Evolutionary conservation across 768 basidiomycete species (phyloP).

Genomic region (Mycena filopes): DNA sequence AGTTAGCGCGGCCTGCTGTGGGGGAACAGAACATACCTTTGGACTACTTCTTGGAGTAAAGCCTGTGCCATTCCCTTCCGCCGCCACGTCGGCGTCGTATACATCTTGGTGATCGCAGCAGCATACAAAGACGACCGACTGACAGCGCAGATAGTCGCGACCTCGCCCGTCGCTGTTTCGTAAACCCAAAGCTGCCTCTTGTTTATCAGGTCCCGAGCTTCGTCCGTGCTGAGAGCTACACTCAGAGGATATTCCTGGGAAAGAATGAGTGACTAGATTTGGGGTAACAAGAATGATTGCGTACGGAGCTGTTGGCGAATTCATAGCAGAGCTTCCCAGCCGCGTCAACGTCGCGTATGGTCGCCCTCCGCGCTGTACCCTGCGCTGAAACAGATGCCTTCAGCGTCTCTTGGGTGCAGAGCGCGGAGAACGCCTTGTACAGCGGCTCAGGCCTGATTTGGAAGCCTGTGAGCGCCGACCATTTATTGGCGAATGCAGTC

Average conservation of each 20-base stretch:
- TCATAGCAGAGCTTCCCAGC: slow-evolving; percentile 59
- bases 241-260: slow-evolving; percentile 57
- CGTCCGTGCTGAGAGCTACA: slow-evolving; percentile 49
- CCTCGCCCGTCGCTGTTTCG: slow-evolving; percentile 48
- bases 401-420: slow-evolving; percentile 54
- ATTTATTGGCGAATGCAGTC: slow-evolving; percentile 53
- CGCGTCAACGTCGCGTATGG: slow-evolving; percentile 46
- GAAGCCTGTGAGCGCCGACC: slow-evolving; percentile 55
- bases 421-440: slow-evolving; percentile 60
- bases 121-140: slow-evolving; percentile 62
- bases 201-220: slow-evolving; percentile 59
- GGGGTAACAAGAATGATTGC: slow-evolving; percentile 34
- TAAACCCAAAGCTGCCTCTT: slow-evolving; percentile 65
- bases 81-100: slow-evolving; percentile 58
- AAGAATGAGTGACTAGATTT: not conserved
- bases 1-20: slow-evolving; percentile 19
- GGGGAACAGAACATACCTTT: slow-evolving; percentile 44
- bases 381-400: slow-evolving; percentile 43
- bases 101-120: slow-evolving; percentile 68
- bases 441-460: slow-evolving; percentile 54
- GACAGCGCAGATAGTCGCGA: slow-evolving; percentile 65
- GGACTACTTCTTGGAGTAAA: slow-evolving; percentile 59
- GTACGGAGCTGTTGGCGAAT: slow-evolving; percentile 63
- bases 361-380: slow-evolving; percentile 49
- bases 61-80: slow-evolving; percentile 61